Evolutionary conservation across 2,329 filamentous ascomycete genomes (phyloP).

Genomic region (Achaetomium macrosporum): DNA sequence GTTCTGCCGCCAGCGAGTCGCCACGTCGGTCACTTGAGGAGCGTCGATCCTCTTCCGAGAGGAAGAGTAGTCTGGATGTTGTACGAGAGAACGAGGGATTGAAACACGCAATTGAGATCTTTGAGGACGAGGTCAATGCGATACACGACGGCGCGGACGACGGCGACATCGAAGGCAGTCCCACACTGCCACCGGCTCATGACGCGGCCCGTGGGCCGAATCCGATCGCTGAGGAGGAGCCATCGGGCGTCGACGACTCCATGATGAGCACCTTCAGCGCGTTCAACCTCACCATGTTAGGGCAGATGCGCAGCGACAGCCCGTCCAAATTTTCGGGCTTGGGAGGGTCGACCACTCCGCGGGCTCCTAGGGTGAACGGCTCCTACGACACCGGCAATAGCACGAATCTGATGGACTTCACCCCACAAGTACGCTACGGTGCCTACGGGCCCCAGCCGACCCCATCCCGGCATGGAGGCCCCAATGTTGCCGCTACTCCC

Average conservation of each 20-base stretch:
- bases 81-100: slow-evolving; percentile 51
- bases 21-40: slow-evolving; percentile 14
- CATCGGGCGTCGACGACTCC: slow-evolving; percentile 60
- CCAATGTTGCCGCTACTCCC: slow-evolving; percentile 37
- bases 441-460: slow-evolving; percentile 35
- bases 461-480: slow-evolving; percentile 34
- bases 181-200: slow-evolving; percentile 8
- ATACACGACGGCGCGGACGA: slow-evolving; percentile 25
- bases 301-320: slow-evolving; percentile 60
- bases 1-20: slow-evolving; percentile 17
- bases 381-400: slow-evolving; percentile 46
- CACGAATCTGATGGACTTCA: slow-evolving; percentile 81
- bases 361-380: slow-evolving; percentile 32
- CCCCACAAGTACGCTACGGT: slow-evolving; percentile 58
- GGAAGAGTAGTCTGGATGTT: slow-evolving; percentile 44
- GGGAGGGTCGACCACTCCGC: slow-evolving; percentile 37
- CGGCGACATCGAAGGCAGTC: slow-evolving; percentile 22
- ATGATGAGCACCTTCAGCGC: slow-evolving; percentile 78
- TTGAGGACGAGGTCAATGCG: slow-evolving; percentile 47
- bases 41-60: slow-evolving; percentile 25
- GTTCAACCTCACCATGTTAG: slow-evolving; percentile 82
- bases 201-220: slow-evolving; percentile 7
- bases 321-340: slow-evolving; percentile 47
- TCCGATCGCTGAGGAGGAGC: slow-evolving; percentile 26
- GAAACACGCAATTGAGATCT: slow-evolving; percentile 55